These are phyloP conservation scores for Eutreptiella sp. DNA, from an alignment of 208 protist species.

Conservation along the genomic window DNA sequence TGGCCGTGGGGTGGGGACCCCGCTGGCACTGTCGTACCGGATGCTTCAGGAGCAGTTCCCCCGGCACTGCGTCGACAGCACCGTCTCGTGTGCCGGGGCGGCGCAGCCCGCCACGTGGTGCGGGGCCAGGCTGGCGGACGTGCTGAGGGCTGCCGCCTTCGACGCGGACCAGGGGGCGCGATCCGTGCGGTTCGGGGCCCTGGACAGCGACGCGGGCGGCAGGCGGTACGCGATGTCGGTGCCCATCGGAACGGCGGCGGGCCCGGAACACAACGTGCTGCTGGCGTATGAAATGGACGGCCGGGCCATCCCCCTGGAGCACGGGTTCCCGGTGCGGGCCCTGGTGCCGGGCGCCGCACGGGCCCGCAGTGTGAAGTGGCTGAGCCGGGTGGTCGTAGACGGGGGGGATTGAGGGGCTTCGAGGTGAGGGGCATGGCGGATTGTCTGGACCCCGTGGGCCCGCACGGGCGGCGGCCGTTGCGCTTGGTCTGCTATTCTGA, in stretches of 20 bases:
- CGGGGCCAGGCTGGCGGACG: slow-evolving; percentile 53
- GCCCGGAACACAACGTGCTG: slow-evolving; percentile 48
- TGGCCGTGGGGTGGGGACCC: slow-evolving; percentile 37
- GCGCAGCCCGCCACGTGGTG: slow-evolving; percentile 57
- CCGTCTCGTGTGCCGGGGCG: slow-evolving; percentile 60
- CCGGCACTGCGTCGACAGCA: slow-evolving; percentile 38
- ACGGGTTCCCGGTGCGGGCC: slow-evolving; percentile 65
- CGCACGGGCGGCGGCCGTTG: no score
- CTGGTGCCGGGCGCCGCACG: slow-evolving; percentile 63
- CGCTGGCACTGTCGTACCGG: slow-evolving; percentile 43
- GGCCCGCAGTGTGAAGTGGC: slow-evolving; percentile 63
- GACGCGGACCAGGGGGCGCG: background rate
- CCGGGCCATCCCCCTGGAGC: slow-evolving; percentile 51
- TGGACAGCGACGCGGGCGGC: slow-evolving; percentile 44
- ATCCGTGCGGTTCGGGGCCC: slow-evolving; percentile 61
- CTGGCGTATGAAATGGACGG: slow-evolving; percentile 80
- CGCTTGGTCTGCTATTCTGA: no score
- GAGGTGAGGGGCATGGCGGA: no score
- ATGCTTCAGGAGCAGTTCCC: slow-evolving; percentile 47
- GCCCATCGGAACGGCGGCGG: slow-evolving; percentile 50
- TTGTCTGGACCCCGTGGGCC: no score
- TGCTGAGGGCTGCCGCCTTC: slow-evolving; percentile 31
- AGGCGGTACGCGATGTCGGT: slow-evolving; percentile 53
- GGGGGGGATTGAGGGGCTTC: no score
- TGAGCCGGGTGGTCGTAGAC: slow-evolving; percentile 29